Evolutionary conservation across 2,329 filamentous ascomycete genomes (phyloP).

Genomic region (Ophiocordyceps camponoti-saundersi): DNA sequence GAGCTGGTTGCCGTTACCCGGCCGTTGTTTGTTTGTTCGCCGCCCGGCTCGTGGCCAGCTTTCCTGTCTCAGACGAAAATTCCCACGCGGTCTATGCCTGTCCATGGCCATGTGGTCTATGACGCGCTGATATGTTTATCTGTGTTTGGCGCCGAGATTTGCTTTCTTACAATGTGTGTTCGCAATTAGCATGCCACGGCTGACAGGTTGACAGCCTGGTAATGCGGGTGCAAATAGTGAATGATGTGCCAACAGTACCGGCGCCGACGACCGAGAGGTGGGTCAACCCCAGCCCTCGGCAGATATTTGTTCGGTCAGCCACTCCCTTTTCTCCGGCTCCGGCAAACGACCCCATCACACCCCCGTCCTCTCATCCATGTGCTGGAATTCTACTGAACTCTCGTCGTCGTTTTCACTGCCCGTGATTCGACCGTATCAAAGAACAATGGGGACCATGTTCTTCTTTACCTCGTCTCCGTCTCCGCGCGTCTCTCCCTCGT

Average conservation of each 20-base stretch:
- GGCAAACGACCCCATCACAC: neutral
- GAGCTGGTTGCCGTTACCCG: too few relatives aligned
- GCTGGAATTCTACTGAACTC: neutral
- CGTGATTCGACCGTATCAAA: neutral
- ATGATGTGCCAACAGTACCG: neutral
- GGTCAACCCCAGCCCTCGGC: neutral
- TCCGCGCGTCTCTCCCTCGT: neutral
- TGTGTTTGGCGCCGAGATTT: neutral
- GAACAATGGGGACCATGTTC: neutral
- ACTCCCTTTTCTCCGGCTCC: neutral
- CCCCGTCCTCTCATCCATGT: neutral
- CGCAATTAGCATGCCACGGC: neutral
- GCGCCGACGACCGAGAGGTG: too few relatives aligned
- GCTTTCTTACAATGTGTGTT: neutral
- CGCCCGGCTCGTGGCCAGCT: neutral
- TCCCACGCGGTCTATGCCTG: neutral
- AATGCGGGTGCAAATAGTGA: neutral
- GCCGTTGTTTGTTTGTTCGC: too few relatives aligned
- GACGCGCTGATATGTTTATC: neutral
- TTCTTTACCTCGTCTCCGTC: neutral
- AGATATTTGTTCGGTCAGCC: neutral
- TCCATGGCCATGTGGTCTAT: neutral
- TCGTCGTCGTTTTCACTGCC: neutral
- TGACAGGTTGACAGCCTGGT: neutral
- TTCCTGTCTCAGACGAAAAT: neutral